phyloP scores from a whole-genome alignment of 2,329 filamentous ascomycete species.

The Nothopassalora personata region DNA sequence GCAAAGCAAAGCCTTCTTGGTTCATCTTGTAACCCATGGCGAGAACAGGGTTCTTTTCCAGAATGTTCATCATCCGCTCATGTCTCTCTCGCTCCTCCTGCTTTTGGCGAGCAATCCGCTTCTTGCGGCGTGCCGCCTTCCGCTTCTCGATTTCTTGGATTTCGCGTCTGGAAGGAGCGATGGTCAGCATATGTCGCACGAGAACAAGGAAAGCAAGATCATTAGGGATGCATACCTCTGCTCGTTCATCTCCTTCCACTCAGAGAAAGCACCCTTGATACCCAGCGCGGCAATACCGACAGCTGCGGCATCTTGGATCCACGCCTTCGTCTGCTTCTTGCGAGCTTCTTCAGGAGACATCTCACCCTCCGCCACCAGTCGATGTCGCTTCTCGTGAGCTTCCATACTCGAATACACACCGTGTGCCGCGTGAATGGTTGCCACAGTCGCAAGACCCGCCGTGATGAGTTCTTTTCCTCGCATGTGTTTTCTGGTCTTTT shows the following conservation, averaged over 20 bases:
- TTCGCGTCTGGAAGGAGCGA: constrained; percentile 29
- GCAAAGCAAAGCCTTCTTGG: constrained; percentile 16
- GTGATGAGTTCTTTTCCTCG: constrained; percentile 62
- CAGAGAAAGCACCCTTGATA: constrained; percentile 60
- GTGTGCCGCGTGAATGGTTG: constrained; percentile 65
- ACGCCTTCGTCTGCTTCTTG: constrained; percentile 58
- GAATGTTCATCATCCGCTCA: constrained; percentile 34
- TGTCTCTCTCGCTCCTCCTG: constrained; percentile 40
- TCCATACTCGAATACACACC: constrained; percentile 59
- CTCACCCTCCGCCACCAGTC: constrained; percentile 57
- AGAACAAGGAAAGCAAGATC: neutral
- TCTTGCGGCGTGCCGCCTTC: constrained; percentile 38
- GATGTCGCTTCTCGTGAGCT: constrained; percentile 56
- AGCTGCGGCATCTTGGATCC: constrained; percentile 60
- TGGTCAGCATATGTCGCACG: constrained; percentile 15
- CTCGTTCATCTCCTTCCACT: constrained; percentile 64
- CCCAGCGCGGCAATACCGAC: constrained; percentile 62
- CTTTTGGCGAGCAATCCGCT: constrained; percentile 38
- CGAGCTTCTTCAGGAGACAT: constrained; percentile 58
- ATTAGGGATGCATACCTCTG: constrained; percentile 45
- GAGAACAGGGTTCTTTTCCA: constrained; percentile 27
- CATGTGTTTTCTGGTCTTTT: constrained; percentile 58
- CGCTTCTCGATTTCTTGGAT: constrained; percentile 50
- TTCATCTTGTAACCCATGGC: constrained; percentile 24
- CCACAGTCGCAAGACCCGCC: constrained; percentile 61